Conservation (phyloP, 176 grass and related monocot species). For the Juncus effusus region DNA sequence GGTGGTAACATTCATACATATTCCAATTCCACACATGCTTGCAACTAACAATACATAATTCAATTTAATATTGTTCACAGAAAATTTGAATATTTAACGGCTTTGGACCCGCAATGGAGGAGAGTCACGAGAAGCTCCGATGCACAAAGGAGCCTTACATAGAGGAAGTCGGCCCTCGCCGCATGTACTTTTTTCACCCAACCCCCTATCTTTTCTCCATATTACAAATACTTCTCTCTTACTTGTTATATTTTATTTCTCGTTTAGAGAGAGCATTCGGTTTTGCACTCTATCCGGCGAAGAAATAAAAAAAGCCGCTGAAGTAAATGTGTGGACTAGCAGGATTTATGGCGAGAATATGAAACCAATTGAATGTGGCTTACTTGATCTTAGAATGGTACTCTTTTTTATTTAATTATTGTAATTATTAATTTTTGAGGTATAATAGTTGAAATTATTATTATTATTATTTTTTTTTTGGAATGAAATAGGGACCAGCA, state of each 20-base stretch:
- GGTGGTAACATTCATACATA: too few relatives aligned
- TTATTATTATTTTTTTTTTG: slow-evolving; percentile 20
- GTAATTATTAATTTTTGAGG: slow-evolving; percentile 1
- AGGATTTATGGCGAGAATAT: slow-evolving; percentile 39
- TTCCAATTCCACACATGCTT: too few relatives aligned
- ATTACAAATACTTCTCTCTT: background rate
- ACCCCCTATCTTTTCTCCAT: background rate
- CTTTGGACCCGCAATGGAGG: slow-evolving; percentile 31
- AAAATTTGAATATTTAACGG: too few relatives aligned
- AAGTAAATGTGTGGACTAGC: slow-evolving; percentile 73
- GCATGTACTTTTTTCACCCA: slow-evolving; percentile 40
- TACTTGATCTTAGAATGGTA: slow-evolving; percentile 83
- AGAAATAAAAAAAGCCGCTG: slow-evolving; percentile 56
- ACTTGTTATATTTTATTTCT: background rate
- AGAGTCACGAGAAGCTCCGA: slow-evolving; percentile 60
- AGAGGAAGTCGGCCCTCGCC: slow-evolving; percentile 52
- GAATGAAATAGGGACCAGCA: slow-evolving; percentile 47
- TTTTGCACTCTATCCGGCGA: slow-evolving; percentile 66
- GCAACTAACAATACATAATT: too few relatives aligned
- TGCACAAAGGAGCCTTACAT: slow-evolving; percentile 93
- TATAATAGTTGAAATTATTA: slow-evolving; percentile 12
- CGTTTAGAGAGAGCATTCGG: slow-evolving; percentile 71
- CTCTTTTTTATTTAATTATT: background rate
- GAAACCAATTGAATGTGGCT: slow-evolving; percentile 42
- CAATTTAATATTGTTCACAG: too few relatives aligned